Percentiles rank a stretch among this genome's conserved stretches.
Conservation (phyloP, 805 yeast genomes). For the Myxozyma geophila region DNA sequence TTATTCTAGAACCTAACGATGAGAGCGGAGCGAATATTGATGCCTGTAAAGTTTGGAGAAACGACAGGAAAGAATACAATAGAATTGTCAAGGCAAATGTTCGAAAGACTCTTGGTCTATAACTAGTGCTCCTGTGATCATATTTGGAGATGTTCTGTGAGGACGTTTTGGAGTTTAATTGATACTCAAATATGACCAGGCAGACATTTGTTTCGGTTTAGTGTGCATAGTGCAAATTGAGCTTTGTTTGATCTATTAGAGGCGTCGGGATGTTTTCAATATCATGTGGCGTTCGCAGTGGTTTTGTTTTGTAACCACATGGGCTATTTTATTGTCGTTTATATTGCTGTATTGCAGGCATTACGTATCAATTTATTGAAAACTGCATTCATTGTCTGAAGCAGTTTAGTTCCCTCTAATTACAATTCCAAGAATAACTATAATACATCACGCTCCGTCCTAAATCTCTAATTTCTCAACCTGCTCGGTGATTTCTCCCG, state of each 20-base stretch:
- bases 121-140: conserved; percentile 9
- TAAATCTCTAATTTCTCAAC: conserved; percentile 17
- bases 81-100: conserved; percentile 69
- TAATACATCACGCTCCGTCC: background rate
- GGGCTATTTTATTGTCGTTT: too few relatives aligned
- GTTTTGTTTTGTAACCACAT: too few relatives aligned
- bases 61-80: conserved; percentile 70
- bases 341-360: too few relatives aligned
- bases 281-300: too few relatives aligned
- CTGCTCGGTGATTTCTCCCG: conserved; percentile 5
- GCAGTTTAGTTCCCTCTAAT: background rate
- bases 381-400: too few relatives aligned
- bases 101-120: conserved; percentile 70
- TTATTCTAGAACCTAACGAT: conserved; percentile 73
- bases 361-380: too few relatives aligned
- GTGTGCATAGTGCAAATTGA: too few relatives aligned
- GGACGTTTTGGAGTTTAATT: too few relatives aligned
- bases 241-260: too few relatives aligned
- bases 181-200: too few relatives aligned
- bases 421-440: background rate
- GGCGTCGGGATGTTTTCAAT: too few relatives aligned
- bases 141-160: background rate
- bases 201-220: too few relatives aligned
- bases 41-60: conserved; percentile 88
- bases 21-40: conserved; percentile 93